Percentiles rank a stretch among this genome's conserved stretches.
Evolutionary conservation across 257 asterid species (phyloP).

Genomic region (Ligustrum vulgare): DNA sequence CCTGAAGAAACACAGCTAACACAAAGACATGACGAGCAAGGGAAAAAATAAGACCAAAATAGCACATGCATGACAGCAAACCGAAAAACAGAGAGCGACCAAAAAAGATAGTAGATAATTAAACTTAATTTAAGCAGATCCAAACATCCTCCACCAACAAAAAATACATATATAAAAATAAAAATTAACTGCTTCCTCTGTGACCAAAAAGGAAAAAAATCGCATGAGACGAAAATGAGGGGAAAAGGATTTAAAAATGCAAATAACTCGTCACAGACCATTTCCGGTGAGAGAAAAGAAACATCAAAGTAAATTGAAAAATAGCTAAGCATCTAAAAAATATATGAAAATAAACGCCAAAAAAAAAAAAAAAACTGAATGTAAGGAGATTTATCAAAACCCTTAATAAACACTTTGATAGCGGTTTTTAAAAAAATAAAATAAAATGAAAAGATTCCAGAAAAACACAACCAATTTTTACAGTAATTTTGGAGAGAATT

Average conservation of each 20-base stretch:
- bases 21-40: too few species aligned
- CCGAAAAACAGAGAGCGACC: not conserved
- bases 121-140: not conserved
- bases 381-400: too few species aligned
- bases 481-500: too few species aligned
- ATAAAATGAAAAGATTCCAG: too few species aligned
- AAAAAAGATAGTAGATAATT: not conserved
- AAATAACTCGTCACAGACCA: not conserved
- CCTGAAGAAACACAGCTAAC: not conserved
- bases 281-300: not conserved
- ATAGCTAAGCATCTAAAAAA: conserved; percentile 28
- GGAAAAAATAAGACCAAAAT: too few species aligned
- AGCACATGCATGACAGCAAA: too few species aligned
- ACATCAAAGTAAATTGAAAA: not conserved
- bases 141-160: not conserved
- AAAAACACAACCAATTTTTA: too few species aligned
- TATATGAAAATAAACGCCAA: not conserved
- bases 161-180: not conserved
- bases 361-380: too few species aligned
- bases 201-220: not conserved
- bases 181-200: not conserved
- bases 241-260: not conserved
- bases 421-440: too few species aligned
- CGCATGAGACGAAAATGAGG: not conserved
- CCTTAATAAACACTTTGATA: not conserved